phyloP scores from a whole-genome alignment of 1,284 basidiomycete genomes.

The Cystodermella granulosa region DNA sequence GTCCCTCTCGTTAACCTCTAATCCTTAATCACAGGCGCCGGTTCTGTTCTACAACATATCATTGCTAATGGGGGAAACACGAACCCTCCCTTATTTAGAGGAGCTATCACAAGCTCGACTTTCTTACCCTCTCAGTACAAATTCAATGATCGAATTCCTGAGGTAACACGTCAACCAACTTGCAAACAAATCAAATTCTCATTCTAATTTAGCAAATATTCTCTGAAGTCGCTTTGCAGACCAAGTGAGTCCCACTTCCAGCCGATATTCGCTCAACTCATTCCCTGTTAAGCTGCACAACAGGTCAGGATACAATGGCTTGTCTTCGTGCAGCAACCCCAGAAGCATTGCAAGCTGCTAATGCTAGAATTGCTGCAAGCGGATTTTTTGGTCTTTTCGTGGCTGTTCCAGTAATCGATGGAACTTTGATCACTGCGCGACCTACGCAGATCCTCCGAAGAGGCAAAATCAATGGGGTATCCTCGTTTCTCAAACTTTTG shows the following conservation, averaged over 20 bases:
- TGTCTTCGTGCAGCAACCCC: conserved; percentile 36
- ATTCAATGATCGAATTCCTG: conserved; percentile 42
- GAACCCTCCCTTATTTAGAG: conserved; percentile 41
- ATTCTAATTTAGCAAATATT: neutral
- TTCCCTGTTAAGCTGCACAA: conserved; percentile 33
- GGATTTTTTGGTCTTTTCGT: conserved; percentile 42
- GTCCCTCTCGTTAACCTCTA: conserved; percentile 6
- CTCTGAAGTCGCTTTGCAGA: neutral
- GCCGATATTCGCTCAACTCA: neutral
- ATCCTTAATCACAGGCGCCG: conserved; percentile 26
- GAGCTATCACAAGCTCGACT: conserved; percentile 44
- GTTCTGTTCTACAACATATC: conserved; percentile 40
- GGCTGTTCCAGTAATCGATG: conserved; percentile 46
- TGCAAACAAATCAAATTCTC: neutral
- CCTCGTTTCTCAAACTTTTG: neutral
- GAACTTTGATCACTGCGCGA: conserved; percentile 41
- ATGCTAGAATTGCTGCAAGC: conserved; percentile 31
- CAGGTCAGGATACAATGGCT: conserved; percentile 27
- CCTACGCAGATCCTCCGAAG: conserved; percentile 36
- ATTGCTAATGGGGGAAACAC: conserved; percentile 37
- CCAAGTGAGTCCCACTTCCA: neutral
- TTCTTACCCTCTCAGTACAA: conserved; percentile 46
- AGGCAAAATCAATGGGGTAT: conserved; percentile 40
- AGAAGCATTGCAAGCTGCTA: conserved; percentile 31
- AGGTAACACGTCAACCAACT: conserved; percentile 28